Evolutionary conservation across 2,329 filamentous ascomycete species (phyloP).

Genomic region (Pyrenophora graminea): DNA sequence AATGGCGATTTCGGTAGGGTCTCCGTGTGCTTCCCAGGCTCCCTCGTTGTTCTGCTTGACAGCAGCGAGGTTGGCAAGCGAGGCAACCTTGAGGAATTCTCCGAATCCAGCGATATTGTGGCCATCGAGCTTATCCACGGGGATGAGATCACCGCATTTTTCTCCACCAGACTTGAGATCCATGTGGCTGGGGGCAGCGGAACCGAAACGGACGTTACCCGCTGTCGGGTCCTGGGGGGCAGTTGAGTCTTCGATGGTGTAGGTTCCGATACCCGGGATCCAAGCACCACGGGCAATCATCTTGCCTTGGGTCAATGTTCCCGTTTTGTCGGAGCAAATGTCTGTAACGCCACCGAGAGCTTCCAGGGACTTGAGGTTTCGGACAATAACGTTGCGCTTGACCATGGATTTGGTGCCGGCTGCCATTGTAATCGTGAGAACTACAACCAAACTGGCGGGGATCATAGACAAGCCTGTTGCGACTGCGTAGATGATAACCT

Average conservation of each 20-base stretch:
- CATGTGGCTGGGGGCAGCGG: slow-evolving; percentile 31
- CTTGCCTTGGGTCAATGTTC: slow-evolving; percentile 42
- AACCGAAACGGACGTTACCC: slow-evolving; percentile 35
- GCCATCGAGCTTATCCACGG: slow-evolving; percentile 28
- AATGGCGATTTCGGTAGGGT: slow-evolving; percentile 70
- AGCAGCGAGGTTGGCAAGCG: slow-evolving; percentile 57
- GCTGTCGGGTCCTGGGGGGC: slow-evolving; percentile 42
- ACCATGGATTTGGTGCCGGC: slow-evolving; percentile 44
- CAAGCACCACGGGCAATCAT: slow-evolving; percentile 47
- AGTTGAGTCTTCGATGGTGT: slow-evolving; percentile 42
- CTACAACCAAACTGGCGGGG: slow-evolving; percentile 42
- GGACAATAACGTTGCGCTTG: slow-evolving; percentile 42
- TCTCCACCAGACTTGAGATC: slow-evolving; percentile 29
- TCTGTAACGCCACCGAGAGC: slow-evolving; percentile 44
- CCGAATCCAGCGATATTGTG: slow-evolving; percentile 29
- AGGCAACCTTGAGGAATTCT: slow-evolving; percentile 43
- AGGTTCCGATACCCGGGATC: slow-evolving; percentile 45
- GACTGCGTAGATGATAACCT: slow-evolving; percentile 46
- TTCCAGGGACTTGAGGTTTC: slow-evolving; percentile 44
- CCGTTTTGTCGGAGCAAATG: slow-evolving; percentile 43
- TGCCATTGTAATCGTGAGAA: slow-evolving; percentile 47
- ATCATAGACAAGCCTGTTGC: slow-evolving; percentile 45
- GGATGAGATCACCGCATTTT: slow-evolving; percentile 16
- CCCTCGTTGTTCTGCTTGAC: slow-evolving; percentile 52
- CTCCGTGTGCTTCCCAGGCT: slow-evolving; percentile 45